Base-by-base conservation (phyloP, 1,284 basidiomycete genomes). In the Athelia sp. region DNA sequence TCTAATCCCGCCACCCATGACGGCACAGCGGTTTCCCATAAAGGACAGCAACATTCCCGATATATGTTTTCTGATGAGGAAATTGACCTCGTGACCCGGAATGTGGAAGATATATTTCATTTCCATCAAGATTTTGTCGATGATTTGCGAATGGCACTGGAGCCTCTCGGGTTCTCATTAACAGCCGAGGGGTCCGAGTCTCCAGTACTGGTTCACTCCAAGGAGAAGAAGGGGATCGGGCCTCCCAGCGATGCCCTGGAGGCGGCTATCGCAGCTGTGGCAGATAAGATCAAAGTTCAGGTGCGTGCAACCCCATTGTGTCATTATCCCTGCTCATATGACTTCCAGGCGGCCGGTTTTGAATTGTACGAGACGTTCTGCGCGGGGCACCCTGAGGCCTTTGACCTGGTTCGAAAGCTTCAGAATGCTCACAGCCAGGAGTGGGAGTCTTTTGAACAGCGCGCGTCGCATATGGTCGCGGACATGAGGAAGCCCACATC, bases 331-430 rank as follows among this genome's bases (percentile, higher is more conserved):
- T 50, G 46, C 24, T 47, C 15, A 46, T 50, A 11, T 52, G 29
- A 49, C 49, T 50, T 31, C 49, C 59, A 93, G 90, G 83, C 84
- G 17, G 71, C 83, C 14, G 72, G 77, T 38, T 94, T 95, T 58
- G 73, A 78, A 49, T 75, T 83, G 1, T 97, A 97, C 69, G 80
- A 91, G 63, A 69, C 76, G 11, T 96, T 92, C 59, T 96, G 93
- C 60, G 81, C 90, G 0, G 84, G 84, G 1, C 92, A 96, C 60
- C 79, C 82, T 45, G 86, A 90, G 56, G 92, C 91, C 0, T 71
- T 85, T 45, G 82, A 88, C 50, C 61, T 92, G 14, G 72, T 93
- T 1, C 79, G 86, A 50, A 78, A 76, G 42, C 73, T 84, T 9
- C 78, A 84, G 46, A 72, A 79, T 47, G 76, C 75, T 36, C 71